phyloP scores from a whole-genome alignment of 2,329 filamentous ascomycete species.

The Neonectria hederae region DNA sequence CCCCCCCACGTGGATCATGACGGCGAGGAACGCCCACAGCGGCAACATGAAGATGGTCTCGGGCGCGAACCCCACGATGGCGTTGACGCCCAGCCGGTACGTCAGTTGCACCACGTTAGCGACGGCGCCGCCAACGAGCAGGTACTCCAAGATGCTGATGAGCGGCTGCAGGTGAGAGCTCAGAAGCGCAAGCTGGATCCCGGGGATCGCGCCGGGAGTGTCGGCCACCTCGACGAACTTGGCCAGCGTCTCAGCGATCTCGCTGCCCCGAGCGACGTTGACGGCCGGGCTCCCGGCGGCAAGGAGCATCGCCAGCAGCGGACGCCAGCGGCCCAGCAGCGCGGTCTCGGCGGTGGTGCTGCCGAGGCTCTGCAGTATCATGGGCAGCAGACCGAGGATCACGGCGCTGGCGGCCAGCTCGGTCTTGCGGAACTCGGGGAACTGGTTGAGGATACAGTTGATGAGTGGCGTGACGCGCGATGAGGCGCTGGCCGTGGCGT shows the following conservation, averaged over 20 bases:
- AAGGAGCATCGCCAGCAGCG: constrained; percentile 31
- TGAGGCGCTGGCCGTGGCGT: background rate
- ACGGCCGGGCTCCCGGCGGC: constrained; percentile 23
- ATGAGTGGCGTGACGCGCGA: constrained; percentile 25
- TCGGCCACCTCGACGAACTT: constrained; percentile 1
- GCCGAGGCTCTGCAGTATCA: constrained; percentile 30
- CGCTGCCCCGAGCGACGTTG: background rate
- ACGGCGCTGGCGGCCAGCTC: constrained; percentile 36
- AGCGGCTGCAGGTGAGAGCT: background rate
- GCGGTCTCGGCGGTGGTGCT: constrained; percentile 35
- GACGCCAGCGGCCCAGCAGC: constrained; percentile 30
- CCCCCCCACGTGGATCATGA: constrained; percentile 35
- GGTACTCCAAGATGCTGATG: constrained; percentile 31
- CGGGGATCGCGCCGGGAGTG: background rate
- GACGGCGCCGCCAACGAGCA: constrained; percentile 33
- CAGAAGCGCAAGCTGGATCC: background rate
- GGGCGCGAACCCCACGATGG: constrained; percentile 39
- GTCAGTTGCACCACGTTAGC: constrained; percentile 40
- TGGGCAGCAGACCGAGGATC: constrained; percentile 34
- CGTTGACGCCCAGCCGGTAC: constrained; percentile 39
- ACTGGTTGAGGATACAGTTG: constrained; percentile 29
- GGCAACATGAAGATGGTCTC: constrained; percentile 33
- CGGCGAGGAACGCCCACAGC: constrained; percentile 39
- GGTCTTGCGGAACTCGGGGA: constrained; percentile 38
- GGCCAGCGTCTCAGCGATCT: constrained; percentile 1